phyloP scores from a whole-genome alignment of 1,284 basidiomycete genomes.

The Cutaneotrichosporon spelunceum region DNA sequence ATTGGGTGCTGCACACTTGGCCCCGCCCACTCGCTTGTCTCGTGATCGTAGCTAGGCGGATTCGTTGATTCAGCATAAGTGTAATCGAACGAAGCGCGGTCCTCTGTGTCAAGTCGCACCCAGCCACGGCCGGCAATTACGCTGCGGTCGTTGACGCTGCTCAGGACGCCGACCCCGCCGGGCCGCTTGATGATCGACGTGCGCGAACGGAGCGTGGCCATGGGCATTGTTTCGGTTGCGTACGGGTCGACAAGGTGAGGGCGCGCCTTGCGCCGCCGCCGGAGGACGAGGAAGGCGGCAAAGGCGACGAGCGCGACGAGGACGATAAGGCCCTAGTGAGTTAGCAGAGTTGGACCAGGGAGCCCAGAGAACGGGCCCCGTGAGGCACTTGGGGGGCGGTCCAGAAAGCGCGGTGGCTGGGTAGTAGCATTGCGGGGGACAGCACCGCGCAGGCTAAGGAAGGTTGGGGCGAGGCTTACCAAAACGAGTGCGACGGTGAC shows the following conservation, averaged over 20 bases:
- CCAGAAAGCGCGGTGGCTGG: neutral
- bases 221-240: neutral
- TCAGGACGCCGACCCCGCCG: neutral
- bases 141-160: neutral
- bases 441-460: too few relatives aligned
- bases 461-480: neutral
- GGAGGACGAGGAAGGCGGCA: neutral
- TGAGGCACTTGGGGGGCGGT: neutral
- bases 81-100: neutral
- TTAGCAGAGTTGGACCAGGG: neutral
- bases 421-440: too few relatives aligned
- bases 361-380: neutral
- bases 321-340: neutral
- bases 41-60: neutral
- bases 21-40: neutral
- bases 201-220: neutral
- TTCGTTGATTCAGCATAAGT: neutral
- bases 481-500: neutral
- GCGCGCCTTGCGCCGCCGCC: neutral
- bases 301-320: neutral
- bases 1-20: neutral
- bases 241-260: constrained; percentile 1
- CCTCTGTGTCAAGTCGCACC: neutral
- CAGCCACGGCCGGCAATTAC: neutral
- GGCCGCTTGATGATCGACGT: constrained; percentile 5